Conservation (phyloP, 75 land plant genomes). For the Sequoia sempervirens region DNA sequence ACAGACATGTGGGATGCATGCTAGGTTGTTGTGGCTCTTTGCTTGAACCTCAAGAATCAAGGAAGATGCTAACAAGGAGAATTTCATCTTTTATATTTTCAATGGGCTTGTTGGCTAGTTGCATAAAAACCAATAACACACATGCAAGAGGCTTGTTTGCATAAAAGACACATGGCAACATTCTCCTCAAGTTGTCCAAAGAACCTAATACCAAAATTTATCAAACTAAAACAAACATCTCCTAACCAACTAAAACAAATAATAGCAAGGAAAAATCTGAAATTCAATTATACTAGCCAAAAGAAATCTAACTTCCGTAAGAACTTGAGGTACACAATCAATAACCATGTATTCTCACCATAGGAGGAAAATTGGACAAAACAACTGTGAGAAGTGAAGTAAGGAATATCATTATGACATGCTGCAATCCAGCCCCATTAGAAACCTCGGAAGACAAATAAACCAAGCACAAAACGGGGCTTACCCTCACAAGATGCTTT, state of each 20-base stretch:
- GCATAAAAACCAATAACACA: background rate
- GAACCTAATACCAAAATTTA: background rate
- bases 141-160: background rate
- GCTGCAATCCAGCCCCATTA: background rate
- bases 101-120: background rate
- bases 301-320: background rate
- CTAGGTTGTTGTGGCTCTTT: background rate
- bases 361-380: too few species aligned
- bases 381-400: background rate
- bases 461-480: background rate
- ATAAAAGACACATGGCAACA: background rate
- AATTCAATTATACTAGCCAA: background rate
- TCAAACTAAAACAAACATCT: background rate
- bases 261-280: background rate
- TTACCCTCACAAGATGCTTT: background rate
- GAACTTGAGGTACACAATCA: background rate
- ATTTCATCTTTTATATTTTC: background rate
- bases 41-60: background rate
- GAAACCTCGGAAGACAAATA: background rate
- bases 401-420: background rate
- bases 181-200: background rate
- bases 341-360: background rate
- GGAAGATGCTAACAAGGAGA: background rate
- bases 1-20: background rate
- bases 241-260: background rate